Conservation (phyloP, 148 eudicot species). For the Nepenthes gracilis region DNA sequence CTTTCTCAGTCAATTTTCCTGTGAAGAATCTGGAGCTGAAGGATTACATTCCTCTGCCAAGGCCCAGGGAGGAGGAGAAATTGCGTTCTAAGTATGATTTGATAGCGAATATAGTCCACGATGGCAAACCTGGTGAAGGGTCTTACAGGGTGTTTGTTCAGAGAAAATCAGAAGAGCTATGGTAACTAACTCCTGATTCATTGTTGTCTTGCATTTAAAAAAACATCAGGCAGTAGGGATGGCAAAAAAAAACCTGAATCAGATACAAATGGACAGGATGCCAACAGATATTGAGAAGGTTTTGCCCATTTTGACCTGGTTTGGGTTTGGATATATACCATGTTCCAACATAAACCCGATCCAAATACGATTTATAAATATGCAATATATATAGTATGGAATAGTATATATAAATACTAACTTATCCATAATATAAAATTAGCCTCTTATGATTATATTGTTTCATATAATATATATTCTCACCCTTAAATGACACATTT, state of each 20-base stretch:
- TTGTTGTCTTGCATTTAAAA: not conserved
- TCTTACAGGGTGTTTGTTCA: constrained; percentile 93
- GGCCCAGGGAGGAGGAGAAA: constrained; percentile 45
- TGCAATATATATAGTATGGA: no score
- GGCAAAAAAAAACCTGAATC: not conserved
- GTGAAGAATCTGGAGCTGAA: constrained; percentile 97
- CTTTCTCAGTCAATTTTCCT: constrained; percentile 69
- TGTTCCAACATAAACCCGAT: no score
- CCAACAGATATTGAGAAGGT: not conserved
- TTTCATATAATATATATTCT: no score
- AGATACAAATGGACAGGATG: not conserved
- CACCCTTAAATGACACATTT: no score
- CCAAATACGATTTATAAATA: no score
- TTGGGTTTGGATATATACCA: no score
- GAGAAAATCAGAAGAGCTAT: constrained; percentile 91
- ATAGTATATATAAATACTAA: no score
- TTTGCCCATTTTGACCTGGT: no score
- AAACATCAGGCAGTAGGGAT: not conserved
- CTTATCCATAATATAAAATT: no score
- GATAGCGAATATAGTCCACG: constrained; percentile 94
- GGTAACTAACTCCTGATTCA: constrained; percentile 28
- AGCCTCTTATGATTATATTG: no score
- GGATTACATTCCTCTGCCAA: constrained; percentile 86
- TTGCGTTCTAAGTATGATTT: constrained; percentile 82
- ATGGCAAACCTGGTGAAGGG: constrained; percentile 96